Evolutionary conservation across 768 basidiomycete genomes (phyloP).

Genomic region (Terana coerulea): DNA sequence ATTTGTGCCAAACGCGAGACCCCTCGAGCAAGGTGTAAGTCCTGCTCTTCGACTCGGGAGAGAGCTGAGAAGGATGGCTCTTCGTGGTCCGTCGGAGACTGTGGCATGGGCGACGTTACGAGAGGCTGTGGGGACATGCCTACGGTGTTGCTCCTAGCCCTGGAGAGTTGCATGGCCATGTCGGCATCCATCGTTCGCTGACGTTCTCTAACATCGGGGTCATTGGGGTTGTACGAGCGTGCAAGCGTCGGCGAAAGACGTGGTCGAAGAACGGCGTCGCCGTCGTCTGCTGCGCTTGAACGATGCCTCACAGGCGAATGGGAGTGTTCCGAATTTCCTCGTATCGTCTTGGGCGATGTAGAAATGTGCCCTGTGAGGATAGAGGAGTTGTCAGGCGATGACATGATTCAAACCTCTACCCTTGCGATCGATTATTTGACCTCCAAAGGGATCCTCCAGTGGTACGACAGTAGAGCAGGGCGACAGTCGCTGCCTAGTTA

Average conservation of each 20-base stretch:
- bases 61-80: constrained; percentile 37
- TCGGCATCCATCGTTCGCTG: constrained; percentile 94
- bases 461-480: no score
- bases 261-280: constrained; percentile 36
- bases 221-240: constrained; percentile 63
- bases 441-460: no score
- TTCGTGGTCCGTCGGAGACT: constrained; percentile 14
- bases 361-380: constrained; percentile 22
- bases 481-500: no score
- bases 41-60: constrained; percentile 48
- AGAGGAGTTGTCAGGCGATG: constrained; percentile 23
- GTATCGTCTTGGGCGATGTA: constrained; percentile 22
- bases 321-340: constrained; percentile 18
- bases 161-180: constrained; percentile 79
- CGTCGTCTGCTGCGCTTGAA: constrained; percentile 20
- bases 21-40: constrained; percentile 36
- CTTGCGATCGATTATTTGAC: no score
- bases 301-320: constrained; percentile 26
- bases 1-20: constrained; percentile 23
- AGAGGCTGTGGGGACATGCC: constrained; percentile 29
- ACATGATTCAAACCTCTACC: no score
- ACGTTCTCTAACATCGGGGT: constrained; percentile 75
- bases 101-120: constrained; percentile 27
- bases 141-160: constrained; percentile 64
- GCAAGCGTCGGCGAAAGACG: constrained; percentile 61